Conservation (phyloP, 2,329 filamentous ascomycete genomes). For the Capronia americana region DNA sequence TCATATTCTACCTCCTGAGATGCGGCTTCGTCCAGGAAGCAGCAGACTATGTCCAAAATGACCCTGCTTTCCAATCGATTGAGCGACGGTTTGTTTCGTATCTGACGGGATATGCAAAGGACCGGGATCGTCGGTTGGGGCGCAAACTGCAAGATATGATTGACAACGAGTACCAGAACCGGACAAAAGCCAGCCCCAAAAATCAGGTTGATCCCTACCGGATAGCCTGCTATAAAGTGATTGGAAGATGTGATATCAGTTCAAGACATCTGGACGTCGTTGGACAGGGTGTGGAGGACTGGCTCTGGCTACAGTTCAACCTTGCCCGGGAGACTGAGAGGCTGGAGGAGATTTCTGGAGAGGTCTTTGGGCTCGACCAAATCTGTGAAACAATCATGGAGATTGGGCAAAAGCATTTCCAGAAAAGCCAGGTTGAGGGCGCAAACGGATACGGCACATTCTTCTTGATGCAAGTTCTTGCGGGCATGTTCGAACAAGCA, state of each 20-base stretch:
- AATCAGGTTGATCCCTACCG: slow-evolving; percentile 91
- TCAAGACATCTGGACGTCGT: slow-evolving; percentile 64
- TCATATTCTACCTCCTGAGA: slow-evolving; percentile 89
- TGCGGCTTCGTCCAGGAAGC: slow-evolving; percentile 85
- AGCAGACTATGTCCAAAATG: slow-evolving; percentile 81
- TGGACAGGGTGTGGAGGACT: slow-evolving; percentile 67
- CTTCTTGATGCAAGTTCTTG: slow-evolving; percentile 89
- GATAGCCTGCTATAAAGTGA: slow-evolving; percentile 97
- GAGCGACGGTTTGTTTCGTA: slow-evolving; percentile 91
- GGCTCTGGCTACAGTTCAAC: slow-evolving; percentile 71
- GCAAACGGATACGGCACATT: slow-evolving; percentile 83
- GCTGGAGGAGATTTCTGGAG: slow-evolving; percentile 66
- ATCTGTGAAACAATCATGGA: slow-evolving; percentile 82
- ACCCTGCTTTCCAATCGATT: slow-evolving; percentile 81
- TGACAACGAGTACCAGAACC: slow-evolving; percentile 86
- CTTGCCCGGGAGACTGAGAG: slow-evolving; percentile 67
- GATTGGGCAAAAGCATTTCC: slow-evolving; percentile 90
- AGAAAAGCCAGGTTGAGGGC: slow-evolving; percentile 78
- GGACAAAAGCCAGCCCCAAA: slow-evolving; percentile 80
- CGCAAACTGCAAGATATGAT: slow-evolving; percentile 84
- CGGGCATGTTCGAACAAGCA: slow-evolving; percentile 93
- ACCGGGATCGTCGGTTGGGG: slow-evolving; percentile 76
- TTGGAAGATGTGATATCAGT: slow-evolving; percentile 74
- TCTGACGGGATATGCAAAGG: slow-evolving; percentile 80
- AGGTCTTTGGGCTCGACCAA: slow-evolving; percentile 68